Conservation (phyloP, 192 early-diverging fungal genomes). For the Coemansia sp. region DNA sequence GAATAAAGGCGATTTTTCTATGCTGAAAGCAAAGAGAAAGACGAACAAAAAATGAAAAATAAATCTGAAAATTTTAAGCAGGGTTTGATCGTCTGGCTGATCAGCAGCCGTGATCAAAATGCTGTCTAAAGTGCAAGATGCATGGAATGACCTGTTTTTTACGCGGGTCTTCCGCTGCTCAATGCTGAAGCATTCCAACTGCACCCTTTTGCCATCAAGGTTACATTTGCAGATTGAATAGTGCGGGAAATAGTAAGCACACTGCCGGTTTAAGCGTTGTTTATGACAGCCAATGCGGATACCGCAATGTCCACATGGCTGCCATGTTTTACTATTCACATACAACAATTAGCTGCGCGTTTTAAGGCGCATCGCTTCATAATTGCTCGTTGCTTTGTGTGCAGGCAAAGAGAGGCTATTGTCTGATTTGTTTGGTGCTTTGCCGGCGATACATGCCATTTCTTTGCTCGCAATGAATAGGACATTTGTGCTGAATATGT, state of each 20-base stretch:
- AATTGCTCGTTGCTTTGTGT: no score
- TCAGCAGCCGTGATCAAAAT: not conserved
- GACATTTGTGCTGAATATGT: not conserved
- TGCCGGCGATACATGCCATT: not conserved
- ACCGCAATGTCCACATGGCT: not conserved
- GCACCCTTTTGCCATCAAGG: not conserved
- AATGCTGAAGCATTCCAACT: not conserved
- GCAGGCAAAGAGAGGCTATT: no score
- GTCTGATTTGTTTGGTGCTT: no score
- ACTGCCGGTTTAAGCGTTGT: not conserved
- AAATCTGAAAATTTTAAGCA: not conserved
- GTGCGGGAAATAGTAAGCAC: not conserved
- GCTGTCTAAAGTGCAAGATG: no score
- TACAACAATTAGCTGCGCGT: not conserved
- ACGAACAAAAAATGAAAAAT: not conserved
- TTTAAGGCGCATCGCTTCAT: no score
- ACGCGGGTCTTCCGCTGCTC: not conserved
- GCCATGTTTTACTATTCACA: not conserved
- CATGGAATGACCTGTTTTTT: no score
- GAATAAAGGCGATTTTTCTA: not conserved
- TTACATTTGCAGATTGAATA: not conserved
- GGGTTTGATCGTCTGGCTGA: not conserved
- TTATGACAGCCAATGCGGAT: not conserved
- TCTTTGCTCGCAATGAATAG: not conserved
- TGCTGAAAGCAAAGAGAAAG: not conserved